Base-by-base conservation (phyloP, 2,329 filamentous ascomycete species). In the Aspergillus ochraceus region DNA sequence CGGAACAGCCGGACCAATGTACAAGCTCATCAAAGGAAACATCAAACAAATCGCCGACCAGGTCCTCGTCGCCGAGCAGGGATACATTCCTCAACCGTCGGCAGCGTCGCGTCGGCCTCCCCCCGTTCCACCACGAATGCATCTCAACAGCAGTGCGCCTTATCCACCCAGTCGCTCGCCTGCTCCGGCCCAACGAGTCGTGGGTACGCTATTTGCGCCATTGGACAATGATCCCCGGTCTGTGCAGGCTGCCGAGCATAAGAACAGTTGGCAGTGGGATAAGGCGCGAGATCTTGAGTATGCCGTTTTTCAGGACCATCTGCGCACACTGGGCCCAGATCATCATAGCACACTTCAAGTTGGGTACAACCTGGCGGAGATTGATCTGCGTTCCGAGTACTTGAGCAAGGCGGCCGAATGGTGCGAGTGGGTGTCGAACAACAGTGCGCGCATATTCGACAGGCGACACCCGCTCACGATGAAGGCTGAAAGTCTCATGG, bases 21-120 rank as follows among this genome's bases (percentile, higher is more conserved):
- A 73, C 36, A 67, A 64, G 11, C 57, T 73, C 3, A 73, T 73
- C 55, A 69, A 68, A 50, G 71, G 71, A 12, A 73, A 73, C 45
- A 72, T 73, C 62, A 73, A 73, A 20, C 70, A 72, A 17, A 63
- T 73, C 12, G 67, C 68, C 22, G 70, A 73, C n/a, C 69, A 71
- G 36, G 67, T 70, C 3, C 61, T 73, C 11, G 53, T 71, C 26
- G 56, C 70, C 0, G 70, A 73, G 22, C 70, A 72, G 26, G 70
- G 71, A 6, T 73, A 69, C 26, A 63, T 73, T 46, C 67, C 70
- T 1, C 68, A 68, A 42, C 66, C 66, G 6, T 58, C 64, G 10
- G 4, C 53, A 11, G 54, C 66, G 0, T 58, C 66, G 1, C 60
- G 64, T 14, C 56, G 58, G 1, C 64, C 65, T 8, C 70, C 70